phyloP scores from a whole-genome alignment of 2,329 filamentous ascomycete species.

The Cercospora sp. region DNA sequence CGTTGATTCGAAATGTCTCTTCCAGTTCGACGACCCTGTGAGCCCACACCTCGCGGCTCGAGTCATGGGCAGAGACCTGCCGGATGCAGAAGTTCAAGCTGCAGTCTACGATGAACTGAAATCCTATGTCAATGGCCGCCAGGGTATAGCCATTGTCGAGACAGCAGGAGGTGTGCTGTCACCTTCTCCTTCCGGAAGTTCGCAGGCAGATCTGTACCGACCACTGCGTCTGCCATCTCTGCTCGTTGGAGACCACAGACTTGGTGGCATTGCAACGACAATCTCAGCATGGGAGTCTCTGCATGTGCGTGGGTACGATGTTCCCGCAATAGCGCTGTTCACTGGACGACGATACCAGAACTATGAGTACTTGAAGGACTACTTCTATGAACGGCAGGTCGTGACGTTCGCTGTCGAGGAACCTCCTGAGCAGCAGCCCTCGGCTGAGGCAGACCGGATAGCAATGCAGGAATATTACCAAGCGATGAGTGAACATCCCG shows the following conservation, averaged over 20 bases:
- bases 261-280: constrained; percentile 78
- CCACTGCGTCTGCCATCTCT: constrained; percentile 72
- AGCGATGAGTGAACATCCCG: constrained; percentile 43
- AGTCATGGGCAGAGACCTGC: constrained; percentile 28
- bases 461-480: constrained; percentile 67
- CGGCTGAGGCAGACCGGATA: constrained; percentile 52
- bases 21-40: constrained; percentile 71
- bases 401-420: constrained; percentile 57
- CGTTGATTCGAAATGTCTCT: constrained; percentile 62
- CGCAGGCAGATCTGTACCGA: constrained; percentile 76
- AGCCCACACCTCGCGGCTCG: constrained; percentile 75
- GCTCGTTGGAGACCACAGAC: constrained; percentile 70
- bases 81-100: constrained; percentile 42
- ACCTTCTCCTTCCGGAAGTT: constrained; percentile 71
- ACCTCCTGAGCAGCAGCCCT: constrained; percentile 56
- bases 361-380: constrained; percentile 64
- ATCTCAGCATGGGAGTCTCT: constrained; percentile 80
- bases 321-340: constrained; percentile 71
- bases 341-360: constrained; percentile 67
- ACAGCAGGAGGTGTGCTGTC: constrained; percentile 83
- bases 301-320: constrained; percentile 73
- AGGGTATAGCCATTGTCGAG: constrained; percentile 70
- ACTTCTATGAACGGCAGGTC: constrained; percentile 64
- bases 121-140: constrained; percentile 45
- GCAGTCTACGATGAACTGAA: constrained; percentile 46